Base-by-base conservation (phyloP, 441 rosid species). In the Breynia disticha region DNA sequence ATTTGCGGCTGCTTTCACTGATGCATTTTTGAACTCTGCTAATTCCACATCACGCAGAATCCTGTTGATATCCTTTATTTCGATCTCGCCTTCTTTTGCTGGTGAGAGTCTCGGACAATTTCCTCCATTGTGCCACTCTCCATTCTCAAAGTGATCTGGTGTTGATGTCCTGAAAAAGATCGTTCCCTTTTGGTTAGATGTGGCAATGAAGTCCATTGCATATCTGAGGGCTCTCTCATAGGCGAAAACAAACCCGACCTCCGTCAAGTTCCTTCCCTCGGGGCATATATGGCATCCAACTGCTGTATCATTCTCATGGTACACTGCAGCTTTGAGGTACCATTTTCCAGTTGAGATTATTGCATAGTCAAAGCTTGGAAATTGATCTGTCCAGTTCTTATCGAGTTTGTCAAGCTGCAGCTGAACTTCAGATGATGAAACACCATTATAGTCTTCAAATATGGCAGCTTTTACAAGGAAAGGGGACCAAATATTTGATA, bases 81-180 rank as follows among this genome's bases (percentile, higher is more conserved):
- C 70, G 5, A 75, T 19, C 69, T 93, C 95, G 3, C 91, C 95
- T 20, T 74, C 83, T 53, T 74, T 82, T 53, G 65, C 76, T 1
- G 98, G 98, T 17, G 55, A 61, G 7, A 68, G 78, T 67, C 64
- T 79, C 1, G 28, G 65, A 64, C 98, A 91, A 37, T 65, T 77
- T 39, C 98, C 98, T 12, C 96, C 98, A 8, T 61, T 84, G 59
- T 88, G 85, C 98, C 98, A 91, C 58, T 88, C 90, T 24, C 95
- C 98, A 54, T 77, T 72, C 78, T 91, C 85, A 19, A 91, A 91
- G 72, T 91, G 98, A 70, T 86, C 95, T 0, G 97, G 97, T 11
- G 97, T 86, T 16, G 95, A 79, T 16, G 88, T 81, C 63, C 97
- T 68, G 55, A 93, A 86, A 56, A 84, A 79, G 20, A 81, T 55